These are phyloP conservation scores for Tephrocybe sp. DNA, from an alignment of 768 basidiomycete genomes.

Conservation along the genomic window DNA sequence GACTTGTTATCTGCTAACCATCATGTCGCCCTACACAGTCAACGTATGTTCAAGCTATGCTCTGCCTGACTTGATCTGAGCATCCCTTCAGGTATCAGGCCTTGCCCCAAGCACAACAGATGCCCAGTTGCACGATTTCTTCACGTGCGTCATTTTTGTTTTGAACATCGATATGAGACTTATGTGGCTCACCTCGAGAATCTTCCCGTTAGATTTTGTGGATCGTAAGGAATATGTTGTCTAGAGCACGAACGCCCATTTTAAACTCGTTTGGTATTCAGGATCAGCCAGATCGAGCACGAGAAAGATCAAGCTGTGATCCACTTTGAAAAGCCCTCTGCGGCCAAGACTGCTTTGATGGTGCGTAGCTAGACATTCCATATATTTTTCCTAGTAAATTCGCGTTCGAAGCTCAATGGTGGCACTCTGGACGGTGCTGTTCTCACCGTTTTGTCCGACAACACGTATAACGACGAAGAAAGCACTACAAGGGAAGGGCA, in stretches of 20 bases:
- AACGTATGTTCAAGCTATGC: constrained; percentile 33
- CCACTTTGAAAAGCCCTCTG: constrained; percentile 79
- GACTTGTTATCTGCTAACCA: constrained; percentile 25
- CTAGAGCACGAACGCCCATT: too few relatives aligned
- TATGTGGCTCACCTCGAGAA: not conserved
- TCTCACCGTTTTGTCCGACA: constrained; percentile 72
- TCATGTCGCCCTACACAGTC: constrained; percentile 44
- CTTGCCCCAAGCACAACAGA: constrained; percentile 68
- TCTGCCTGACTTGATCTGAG: not conserved
- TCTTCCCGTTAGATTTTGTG: constrained; percentile 70
- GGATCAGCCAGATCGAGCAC: constrained; percentile 66
- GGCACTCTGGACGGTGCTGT: constrained; percentile 73
- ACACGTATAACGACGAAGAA: constrained; percentile 45
- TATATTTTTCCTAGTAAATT: not conserved
- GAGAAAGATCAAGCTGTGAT: constrained; percentile 58
- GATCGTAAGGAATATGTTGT: constrained; percentile 50
- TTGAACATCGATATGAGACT: not conserved
- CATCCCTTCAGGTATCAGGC: constrained; percentile 61
- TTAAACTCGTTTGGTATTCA: too few relatives aligned
- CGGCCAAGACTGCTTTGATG: constrained; percentile 87
- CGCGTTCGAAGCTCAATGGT: constrained; percentile 56
- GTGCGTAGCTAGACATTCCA: constrained; percentile 30
- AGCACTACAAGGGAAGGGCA: constrained; percentile 36
- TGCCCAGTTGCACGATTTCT: constrained; percentile 74
- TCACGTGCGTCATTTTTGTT: constrained; percentile 54